Conservation (phyloP, 169 alveolate species). For the Cryptosporidium canis region DNA sequence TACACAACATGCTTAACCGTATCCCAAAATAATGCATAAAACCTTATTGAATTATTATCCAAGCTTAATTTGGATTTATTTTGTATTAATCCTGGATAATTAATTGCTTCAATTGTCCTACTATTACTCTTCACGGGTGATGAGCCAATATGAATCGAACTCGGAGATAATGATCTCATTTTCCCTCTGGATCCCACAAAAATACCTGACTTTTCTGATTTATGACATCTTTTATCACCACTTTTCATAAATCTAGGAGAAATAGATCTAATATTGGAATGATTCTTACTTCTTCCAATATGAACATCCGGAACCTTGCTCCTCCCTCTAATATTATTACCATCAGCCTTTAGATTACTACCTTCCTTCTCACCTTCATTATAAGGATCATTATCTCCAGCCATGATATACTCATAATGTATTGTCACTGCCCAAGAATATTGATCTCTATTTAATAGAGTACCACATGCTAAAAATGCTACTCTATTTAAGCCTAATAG, state of each 20-base stretch:
- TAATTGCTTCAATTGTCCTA: background rate
- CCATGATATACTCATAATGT: slow-evolving; percentile 40
- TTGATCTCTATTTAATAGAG: slow-evolving; percentile 64
- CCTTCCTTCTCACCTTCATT: background rate
- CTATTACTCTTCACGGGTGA: background rate
- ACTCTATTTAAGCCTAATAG: slow-evolving; percentile 55
- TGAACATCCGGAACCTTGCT: background rate
- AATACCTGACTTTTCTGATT: background rate
- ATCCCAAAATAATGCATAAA: slow-evolving; percentile 73
- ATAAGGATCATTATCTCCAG: background rate
- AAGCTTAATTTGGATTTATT: background rate
- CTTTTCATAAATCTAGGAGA: background rate
- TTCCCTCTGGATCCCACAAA: background rate
- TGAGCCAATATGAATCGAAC: background rate
- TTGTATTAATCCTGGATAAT: background rate
- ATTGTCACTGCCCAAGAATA: slow-evolving; percentile 68
- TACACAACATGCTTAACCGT: slow-evolving; percentile 66
- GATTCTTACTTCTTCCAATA: slow-evolving; percentile 4
- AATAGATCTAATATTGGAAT: background rate
- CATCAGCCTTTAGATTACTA: background rate
- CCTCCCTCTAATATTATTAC: background rate
- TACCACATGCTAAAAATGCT: slow-evolving; percentile 71
- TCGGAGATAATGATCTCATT: slow-evolving; percentile 59
- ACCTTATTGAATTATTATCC: background rate
- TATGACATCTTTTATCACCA: background rate